Percentiles rank a stretch among this genome's conserved stretches.
Conservation (phyloP, 176 grass and related monocot species). For the Tuctoria greenei region DNA sequence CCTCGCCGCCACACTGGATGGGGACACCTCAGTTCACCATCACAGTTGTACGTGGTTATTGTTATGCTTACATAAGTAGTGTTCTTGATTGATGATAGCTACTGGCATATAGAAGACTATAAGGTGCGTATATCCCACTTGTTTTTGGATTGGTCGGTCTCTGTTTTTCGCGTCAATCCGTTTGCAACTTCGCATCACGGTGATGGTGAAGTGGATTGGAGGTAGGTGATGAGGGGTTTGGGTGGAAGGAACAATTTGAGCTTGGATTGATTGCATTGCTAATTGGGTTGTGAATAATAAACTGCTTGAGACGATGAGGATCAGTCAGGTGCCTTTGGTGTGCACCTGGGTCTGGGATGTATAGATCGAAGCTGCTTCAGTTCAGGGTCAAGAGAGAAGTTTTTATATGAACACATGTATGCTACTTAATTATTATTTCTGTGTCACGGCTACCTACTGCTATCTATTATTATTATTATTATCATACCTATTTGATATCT, state of each 20-base stretch:
- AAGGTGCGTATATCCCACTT: conserved; percentile 38
- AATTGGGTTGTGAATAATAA: conserved; percentile 99
- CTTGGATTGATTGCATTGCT: conserved; percentile 59
- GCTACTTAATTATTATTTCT: conserved; percentile 38
- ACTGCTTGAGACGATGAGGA: conserved; percentile 49
- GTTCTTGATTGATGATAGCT: conserved; percentile 57
- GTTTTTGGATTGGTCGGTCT: conserved; percentile 42
- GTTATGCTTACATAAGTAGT: conserved; percentile 40
- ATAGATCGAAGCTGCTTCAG: conserved; percentile 59
- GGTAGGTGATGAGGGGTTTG: conserved; percentile 23
- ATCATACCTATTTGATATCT: neutral
- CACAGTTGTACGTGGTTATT: conserved; percentile 52
- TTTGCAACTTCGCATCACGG: conserved; percentile 8
- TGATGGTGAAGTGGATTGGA: conserved; percentile 50
- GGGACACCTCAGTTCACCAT: conserved; percentile 31
- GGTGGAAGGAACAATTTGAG: conserved; percentile 25
- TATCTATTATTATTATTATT: conserved; percentile 43
- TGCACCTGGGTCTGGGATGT: conserved; percentile 50
- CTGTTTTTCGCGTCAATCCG: conserved; percentile 7
- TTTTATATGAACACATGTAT: conserved; percentile 56
- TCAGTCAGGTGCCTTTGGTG: conserved; percentile 37
- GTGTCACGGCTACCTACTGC: conserved; percentile 45
- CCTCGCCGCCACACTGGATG: conserved; percentile 13
- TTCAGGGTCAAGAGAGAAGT: conserved; percentile 39
- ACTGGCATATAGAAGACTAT: conserved; percentile 48